These are phyloP conservation scores for Thraustotheca clavata DNA, from an alignment of 352 stramenopile genomes.

Conservation along the genomic window DNA sequence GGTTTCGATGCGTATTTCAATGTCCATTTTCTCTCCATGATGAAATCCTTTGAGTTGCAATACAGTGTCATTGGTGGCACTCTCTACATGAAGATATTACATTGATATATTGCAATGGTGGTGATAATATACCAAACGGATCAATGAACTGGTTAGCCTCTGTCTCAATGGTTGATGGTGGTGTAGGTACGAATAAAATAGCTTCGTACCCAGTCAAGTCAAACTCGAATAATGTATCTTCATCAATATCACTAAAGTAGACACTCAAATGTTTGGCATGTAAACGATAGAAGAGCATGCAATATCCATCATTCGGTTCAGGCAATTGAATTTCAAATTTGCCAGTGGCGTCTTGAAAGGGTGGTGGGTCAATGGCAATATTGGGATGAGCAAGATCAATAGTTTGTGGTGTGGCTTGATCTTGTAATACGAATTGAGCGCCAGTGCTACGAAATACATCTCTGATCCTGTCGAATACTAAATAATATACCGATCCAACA, in stretches of 20 bases:
- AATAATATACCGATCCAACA: conserved; percentile 44
- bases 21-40: neutral
- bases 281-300: neutral
- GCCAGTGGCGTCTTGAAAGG: neutral
- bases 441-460: conserved; percentile 32
- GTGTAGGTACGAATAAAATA: conserved; percentile 2
- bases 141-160: neutral
- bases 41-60: neutral
- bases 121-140: no score
- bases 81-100: neutral
- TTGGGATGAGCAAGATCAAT: conserved; percentile 22
- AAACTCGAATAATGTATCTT: conserved; percentile 3
- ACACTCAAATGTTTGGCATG: neutral
- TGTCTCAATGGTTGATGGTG: neutral
- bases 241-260: neutral
- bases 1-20: neutral
- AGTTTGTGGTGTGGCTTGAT: conserved; percentile 41
- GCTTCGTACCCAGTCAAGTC: conserved; percentile 1
- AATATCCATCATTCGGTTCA: conserved; percentile 6
- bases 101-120: neutral
- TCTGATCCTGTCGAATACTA: neutral
- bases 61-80: neutral
- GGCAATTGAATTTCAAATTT: conserved; percentile 13
- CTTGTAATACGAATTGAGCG: conserved; percentile 48
- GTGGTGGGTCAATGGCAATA: neutral